Percentiles rank a stretch among this genome's conserved stretches.
Evolutionary conservation across 192 early-diverging fungal genomes (phyloP).

Genomic region (Coemansia sp.): DNA sequence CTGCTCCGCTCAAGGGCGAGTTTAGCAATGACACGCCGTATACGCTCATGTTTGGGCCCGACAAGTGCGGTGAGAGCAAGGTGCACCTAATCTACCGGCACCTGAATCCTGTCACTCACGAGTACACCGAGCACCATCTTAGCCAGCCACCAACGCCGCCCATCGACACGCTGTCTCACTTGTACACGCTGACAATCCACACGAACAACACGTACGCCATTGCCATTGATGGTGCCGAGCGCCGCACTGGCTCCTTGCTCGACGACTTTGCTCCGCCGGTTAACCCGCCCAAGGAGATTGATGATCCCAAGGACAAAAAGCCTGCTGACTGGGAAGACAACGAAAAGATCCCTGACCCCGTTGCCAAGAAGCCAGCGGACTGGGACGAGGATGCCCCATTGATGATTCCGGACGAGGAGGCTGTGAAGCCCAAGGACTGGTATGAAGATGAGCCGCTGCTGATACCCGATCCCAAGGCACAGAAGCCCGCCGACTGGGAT

Average conservation of each 20-base stretch:
- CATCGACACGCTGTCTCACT: slow-evolving; percentile 60
- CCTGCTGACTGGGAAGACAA: slow-evolving; percentile 87
- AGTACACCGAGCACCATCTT: slow-evolving; percentile 85
- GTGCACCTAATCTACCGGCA: slow-evolving; percentile 93
- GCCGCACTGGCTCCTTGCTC: slow-evolving; percentile 67
- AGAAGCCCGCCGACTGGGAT: slow-evolving; percentile 89
- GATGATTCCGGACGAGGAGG: slow-evolving; percentile 73
- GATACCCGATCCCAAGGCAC: slow-evolving; percentile 74
- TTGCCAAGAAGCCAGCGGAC: slow-evolving; percentile 71
- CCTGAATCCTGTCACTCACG: slow-evolving; percentile 78
- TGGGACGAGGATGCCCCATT: slow-evolving; percentile 89
- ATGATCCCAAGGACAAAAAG: slow-evolving; percentile 74
- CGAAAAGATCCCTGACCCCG: slow-evolving; percentile 78
- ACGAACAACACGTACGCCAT: slow-evolving; percentile 81
- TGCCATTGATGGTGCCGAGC: slow-evolving; percentile 67
- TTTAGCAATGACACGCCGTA: slow-evolving; percentile 86
- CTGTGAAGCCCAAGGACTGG: slow-evolving; percentile 84
- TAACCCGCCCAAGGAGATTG: slow-evolving; percentile 83
- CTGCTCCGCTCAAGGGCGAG: slow-evolving; percentile 44
- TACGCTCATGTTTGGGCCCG: slow-evolving; percentile 91
- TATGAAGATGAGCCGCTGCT: slow-evolving; percentile 72
- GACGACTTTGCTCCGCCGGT: slow-evolving; percentile 80
- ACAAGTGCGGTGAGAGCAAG: slow-evolving; percentile 91
- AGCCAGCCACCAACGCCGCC: slow-evolving; percentile 66
- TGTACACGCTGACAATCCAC: slow-evolving; percentile 84